Conservation (phyloP, 1,284 basidiomycete genomes). For the Cystobasidiaceae sp. region DNA sequence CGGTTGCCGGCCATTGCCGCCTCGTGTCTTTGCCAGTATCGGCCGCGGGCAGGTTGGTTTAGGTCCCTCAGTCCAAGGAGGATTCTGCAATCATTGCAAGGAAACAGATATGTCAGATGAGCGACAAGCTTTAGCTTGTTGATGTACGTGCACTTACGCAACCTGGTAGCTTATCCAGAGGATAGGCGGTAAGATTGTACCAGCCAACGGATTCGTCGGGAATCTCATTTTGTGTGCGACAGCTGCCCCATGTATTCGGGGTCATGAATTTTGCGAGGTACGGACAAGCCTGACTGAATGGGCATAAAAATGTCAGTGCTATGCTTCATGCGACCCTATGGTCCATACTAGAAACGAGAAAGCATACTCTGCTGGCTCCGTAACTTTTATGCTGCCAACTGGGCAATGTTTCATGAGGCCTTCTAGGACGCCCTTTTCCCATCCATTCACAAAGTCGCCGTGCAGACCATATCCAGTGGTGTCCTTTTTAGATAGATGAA, state of each 20-base stretch:
- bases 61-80: neutral
- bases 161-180: neutral
- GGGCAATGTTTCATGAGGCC: neutral
- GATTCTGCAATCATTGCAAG: neutral
- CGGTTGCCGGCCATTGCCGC: neutral
- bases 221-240: neutral
- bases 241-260: neutral
- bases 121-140: too few relatives aligned
- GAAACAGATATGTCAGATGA: neutral
- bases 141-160: too few relatives aligned
- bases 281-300: neutral
- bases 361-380: neutral
- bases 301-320: neutral
- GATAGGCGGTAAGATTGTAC: neutral
- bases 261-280: constrained; percentile 3
- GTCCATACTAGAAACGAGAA: neutral
- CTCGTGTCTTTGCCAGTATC: neutral
- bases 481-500: too few relatives aligned
- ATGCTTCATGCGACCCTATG: too few relatives aligned
- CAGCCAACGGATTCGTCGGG: neutral
- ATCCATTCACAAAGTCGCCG: constrained; percentile 11
- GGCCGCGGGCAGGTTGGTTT: neutral
- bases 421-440: constrained; percentile 4
- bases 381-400: neutral
- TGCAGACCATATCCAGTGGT: constrained; percentile 8